Base-by-base conservation (phyloP, 2,329 filamentous ascomycete genomes). In the Talaromyces sp. region DNA sequence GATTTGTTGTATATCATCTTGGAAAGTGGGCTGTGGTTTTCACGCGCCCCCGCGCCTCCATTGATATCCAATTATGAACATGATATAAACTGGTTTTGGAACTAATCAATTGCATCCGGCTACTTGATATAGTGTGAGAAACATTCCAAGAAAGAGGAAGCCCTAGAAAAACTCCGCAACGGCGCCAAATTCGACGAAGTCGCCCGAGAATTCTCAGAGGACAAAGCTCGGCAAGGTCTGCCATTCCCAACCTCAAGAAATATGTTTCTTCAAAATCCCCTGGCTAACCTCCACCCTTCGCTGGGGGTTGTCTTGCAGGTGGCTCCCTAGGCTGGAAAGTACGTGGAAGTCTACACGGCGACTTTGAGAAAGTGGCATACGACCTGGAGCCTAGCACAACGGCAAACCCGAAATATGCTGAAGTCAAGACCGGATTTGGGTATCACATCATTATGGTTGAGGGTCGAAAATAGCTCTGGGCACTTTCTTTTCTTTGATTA, bases 361-460 rank as follows among this genome's bases (percentile, higher is more conserved):
- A 84, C 8, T 89, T 89, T 71, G 86, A 87, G 69, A 85, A 86
- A 67, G 84, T 83, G 8, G 87, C 87, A 22, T 89, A 86, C 73
- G 86, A 86, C 27, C 75, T 89, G 27, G 85, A 87, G 72, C 79
- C 83, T 0, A 88, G 86, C 70, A 86, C 85, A 39, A 88, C 85
- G 43, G 81, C 71, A n/a, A 87, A 80, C 69, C 87, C 87, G 1
- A 87, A 86, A 73, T 86, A 83, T 74, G 85, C 75, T 1, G 87
- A 89, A 75, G 83, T 83, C 54, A 89, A 87, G 79, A 88, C 87
- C 9, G 80, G 80, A 14, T 85, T 87, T 76, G 87, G 87, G n/a
- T 89, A 89, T 78, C 87, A 89, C 76, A 85, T 89, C 68, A 82
- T 89, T 61, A 89, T 89, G 86, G 86, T 89, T 3, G 87, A 89